A percentile compares a stretch with the other conserved stretches of the same genome.
Conservation (phyloP, 129 eudicot species). For the Rutidosis leptorrhynchoides region DNA sequence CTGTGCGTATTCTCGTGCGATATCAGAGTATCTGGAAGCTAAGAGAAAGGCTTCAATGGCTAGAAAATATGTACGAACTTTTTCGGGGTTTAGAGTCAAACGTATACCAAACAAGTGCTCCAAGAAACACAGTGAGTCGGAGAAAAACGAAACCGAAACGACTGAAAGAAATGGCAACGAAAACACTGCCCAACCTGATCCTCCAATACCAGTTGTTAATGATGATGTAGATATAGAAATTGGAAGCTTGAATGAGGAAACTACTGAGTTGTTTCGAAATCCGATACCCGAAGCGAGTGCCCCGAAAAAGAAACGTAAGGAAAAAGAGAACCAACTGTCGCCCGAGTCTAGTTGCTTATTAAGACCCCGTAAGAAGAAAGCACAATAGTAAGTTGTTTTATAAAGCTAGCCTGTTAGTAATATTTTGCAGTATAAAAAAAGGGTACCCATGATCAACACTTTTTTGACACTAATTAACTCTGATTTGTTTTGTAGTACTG, state of each 20-base stretch:
- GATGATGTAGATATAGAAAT: constrained; percentile 15
- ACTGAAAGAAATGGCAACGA: constrained; percentile 19
- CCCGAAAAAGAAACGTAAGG: constrained; percentile 34
- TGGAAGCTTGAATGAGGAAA: constrained; percentile 6
- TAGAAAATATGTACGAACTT: constrained; percentile 51
- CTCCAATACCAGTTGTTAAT: constrained; percentile 22
- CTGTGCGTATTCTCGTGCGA: constrained; percentile 71
- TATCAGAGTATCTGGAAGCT: constrained; percentile 47
- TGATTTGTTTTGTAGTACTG: constrained; percentile 44
- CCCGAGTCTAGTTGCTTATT: constrained; percentile 26
- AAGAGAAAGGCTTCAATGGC: constrained; percentile 50
- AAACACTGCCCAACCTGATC: constrained; percentile 16
- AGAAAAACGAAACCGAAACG: constrained; percentile 24
- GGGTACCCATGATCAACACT: too few species aligned
- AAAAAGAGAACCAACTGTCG: constrained; percentile 38
- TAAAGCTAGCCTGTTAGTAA: background rate
- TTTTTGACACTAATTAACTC: background rate
- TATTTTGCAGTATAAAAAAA: constrained; percentile 15
- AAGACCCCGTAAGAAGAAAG: constrained; percentile 41
- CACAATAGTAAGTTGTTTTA: constrained; percentile 39
- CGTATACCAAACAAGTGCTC: constrained; percentile 15
- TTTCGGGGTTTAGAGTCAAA: constrained; percentile 32
- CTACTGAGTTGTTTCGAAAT: constrained; percentile 24
- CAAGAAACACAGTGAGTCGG: constrained; percentile 11
- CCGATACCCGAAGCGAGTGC: constrained; percentile 23